Base-by-base conservation (phyloP, 768 basidiomycete genomes). In the Mycena kentingensis region DNA sequence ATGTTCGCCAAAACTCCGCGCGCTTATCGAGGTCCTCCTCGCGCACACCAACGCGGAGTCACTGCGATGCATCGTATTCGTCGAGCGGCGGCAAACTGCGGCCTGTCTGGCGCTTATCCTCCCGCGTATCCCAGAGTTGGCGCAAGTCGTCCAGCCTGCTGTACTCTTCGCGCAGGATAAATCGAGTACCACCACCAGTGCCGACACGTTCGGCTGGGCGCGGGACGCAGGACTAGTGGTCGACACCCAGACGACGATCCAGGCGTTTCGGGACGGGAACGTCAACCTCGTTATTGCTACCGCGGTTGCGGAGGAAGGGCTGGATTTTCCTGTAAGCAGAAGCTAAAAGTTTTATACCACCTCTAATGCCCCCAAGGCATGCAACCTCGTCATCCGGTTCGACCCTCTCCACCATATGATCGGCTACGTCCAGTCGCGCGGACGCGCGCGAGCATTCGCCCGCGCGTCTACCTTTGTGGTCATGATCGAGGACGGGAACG, bases 231-330 rank as follows among this genome's bases (percentile, higher is more conserved):
- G 61, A 27, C 74, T 57, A 54, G 73, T 60, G 45, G 74, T 72
- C 32, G 77, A 70, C 52, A 80, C 85, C 61, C 77, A 83, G 22
- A 78, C 85, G 51, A 78, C 81, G 3, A 78, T 94, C 5, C 75
- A 73, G 50, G 67, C 75, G 48, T 95, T 95, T 66, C 77, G 87
- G 32, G 74, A 80, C 6, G 79, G 83, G 1, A 72, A 76, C 43
- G 76, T 87, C 36, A 90, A 93, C 63, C 69, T 91, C 39, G 87
- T 94, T 19, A 76, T 94, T 57, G 88, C 91, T 4, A 93, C 91
- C 0, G 85, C 86, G 5, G 91, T 95, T 13, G 93, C 91, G 0
- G 93, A 96, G 68, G 93, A 96, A 72, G 93, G 93, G 0, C 77
- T 96, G 16, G 93, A 96, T 66, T 92, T 96, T 71, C 88, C 87